Percentiles rank a stretch among this genome's conserved stretches.
These are phyloP conservation scores for Aspergillus candidus DNA, from an alignment of 2,329 filamentous ascomycete genomes.

Conservation along the genomic window DNA sequence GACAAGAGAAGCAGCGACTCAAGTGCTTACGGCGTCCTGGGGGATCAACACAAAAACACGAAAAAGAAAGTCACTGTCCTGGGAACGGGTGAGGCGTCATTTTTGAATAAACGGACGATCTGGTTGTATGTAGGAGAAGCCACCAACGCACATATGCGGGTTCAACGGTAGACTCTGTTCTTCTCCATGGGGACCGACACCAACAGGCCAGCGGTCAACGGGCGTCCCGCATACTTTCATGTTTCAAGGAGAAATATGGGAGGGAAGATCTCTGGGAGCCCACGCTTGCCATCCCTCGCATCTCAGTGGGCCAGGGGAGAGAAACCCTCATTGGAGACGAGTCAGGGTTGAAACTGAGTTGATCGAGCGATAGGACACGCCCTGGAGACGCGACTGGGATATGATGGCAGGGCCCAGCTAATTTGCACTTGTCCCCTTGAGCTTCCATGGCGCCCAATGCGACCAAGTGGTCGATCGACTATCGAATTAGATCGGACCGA, in stretches of 20 bases:
- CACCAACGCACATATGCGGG: conserved; percentile 13
- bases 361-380: background rate
- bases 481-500: background rate
- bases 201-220: conserved; percentile 10
- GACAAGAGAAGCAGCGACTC: background rate
- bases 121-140: conserved; percentile 1
- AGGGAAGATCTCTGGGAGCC: conserved; percentile 7
- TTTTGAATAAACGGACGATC: conserved; percentile 18
- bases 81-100: conserved; percentile 18
- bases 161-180: conserved; percentile 7
- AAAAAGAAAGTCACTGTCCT: conserved; percentile 6
- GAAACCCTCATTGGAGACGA: background rate
- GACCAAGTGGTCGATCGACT: too few relatives aligned
- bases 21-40: conserved; percentile 2
- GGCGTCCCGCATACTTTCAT: conserved; percentile 15
- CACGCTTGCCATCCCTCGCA: conserved; percentile 15
- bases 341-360: conserved; percentile 1
- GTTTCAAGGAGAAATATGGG: conserved; percentile 16
- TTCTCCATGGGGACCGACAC: conserved; percentile 6
- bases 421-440: too few relatives aligned
- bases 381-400: too few relatives aligned
- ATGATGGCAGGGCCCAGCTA: too few relatives aligned
- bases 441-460: too few relatives aligned
- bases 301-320: conserved; percentile 6
- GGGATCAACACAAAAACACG: conserved; percentile 3